phyloP scores from a whole-genome alignment of 1,284 basidiomycete genomes.

The Mycosarcoma maydis region DNA sequence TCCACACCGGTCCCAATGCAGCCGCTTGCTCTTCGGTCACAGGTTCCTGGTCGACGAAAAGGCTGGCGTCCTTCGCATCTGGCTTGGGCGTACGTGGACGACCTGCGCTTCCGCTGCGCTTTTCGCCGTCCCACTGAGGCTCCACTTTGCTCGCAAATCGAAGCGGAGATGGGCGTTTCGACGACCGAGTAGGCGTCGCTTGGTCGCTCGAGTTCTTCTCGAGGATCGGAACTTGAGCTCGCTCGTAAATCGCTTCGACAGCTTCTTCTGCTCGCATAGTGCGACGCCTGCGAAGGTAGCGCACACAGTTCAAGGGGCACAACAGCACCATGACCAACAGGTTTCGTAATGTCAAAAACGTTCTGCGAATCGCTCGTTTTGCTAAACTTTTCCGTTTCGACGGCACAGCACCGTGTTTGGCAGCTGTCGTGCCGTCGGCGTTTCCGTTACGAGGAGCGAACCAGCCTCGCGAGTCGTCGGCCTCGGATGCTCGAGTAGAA shows the following conservation, averaged over 20 bases:
- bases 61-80: slow-evolving; percentile 7
- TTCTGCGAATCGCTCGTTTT: slow-evolving; percentile 13
- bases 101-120: slow-evolving; percentile 4
- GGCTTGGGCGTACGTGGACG: slow-evolving; percentile 28
- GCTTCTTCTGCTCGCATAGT: slow-evolving; percentile 15
- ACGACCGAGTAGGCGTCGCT: not conserved
- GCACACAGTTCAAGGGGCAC: slow-evolving; percentile 35
- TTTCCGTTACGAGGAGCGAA: slow-evolving; percentile 11
- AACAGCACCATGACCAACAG: slow-evolving; percentile 23
- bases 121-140: slow-evolving; percentile 8
- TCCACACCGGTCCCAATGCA: slow-evolving; percentile 17
- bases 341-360: slow-evolving; percentile 28
- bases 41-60: slow-evolving; percentile 19
- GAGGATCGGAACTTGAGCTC: slow-evolving; percentile 28
- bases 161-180: slow-evolving; percentile 12
- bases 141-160: slow-evolving; percentile 18
- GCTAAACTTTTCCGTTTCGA: slow-evolving; percentile 4
- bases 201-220: slow-evolving; percentile 19
- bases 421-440: not conserved
- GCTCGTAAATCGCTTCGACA: slow-evolving; percentile 23
- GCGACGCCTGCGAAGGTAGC: slow-evolving; percentile 17
- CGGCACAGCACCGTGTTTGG: not conserved
- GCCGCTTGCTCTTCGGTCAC: slow-evolving; percentile 56
- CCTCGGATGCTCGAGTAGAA: slow-evolving; percentile 17
- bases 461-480: slow-evolving; percentile 21